phyloP scores from a whole-genome alignment of 83 land plant genomes.

The Larix sibirica region DNA sequence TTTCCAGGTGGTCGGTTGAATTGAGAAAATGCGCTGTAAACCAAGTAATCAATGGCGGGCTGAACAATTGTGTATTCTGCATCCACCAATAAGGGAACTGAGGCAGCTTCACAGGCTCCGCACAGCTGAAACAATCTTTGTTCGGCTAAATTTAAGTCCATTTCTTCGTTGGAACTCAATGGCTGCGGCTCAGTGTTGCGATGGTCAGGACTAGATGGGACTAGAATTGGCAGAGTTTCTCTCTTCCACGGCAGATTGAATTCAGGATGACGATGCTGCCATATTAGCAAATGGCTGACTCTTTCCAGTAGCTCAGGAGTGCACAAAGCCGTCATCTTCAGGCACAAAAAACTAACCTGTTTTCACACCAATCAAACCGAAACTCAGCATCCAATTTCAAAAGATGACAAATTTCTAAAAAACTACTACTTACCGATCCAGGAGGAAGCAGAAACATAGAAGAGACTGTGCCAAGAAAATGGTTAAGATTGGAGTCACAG shows the following conservation, averaged over 20 bases:
- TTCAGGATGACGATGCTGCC: slow-evolving; percentile 69
- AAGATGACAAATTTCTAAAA: no score
- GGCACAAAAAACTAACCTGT: slow-evolving; percentile 80
- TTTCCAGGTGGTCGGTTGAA: slow-evolving; percentile 37
- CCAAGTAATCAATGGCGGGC: slow-evolving; percentile 88
- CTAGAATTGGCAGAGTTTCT: slow-evolving; percentile 57
- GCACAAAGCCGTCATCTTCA: slow-evolving; percentile 83
- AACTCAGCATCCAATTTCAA: neutral
- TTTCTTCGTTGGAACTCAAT: slow-evolving; percentile 62
- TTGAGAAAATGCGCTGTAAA: slow-evolving; percentile 47
- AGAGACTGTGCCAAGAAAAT: slow-evolving; percentile 56
- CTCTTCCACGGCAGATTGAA: slow-evolving; percentile 72
- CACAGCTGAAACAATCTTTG: slow-evolving; percentile 60
- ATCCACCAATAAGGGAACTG: slow-evolving; percentile 71
- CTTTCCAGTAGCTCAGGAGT: slow-evolving; percentile 61
- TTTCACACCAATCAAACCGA: neutral
- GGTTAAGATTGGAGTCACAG: slow-evolving; percentile 72
- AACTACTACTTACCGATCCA: slow-evolving; percentile 51
- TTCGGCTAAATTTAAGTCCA: slow-evolving; percentile 48
- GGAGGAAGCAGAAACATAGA: slow-evolving; percentile 51
- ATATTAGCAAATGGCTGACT: slow-evolving; percentile 70
- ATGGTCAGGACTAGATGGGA: slow-evolving; percentile 74
- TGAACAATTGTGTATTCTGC: slow-evolving; percentile 86
- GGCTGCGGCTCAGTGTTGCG: slow-evolving; percentile 72
- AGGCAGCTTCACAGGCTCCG: slow-evolving; percentile 32